Percentiles rank a stretch among this genome's conserved stretches.
phyloP scores from a whole-genome alignment of 768 basidiomycete species.

The Grammothele lineata region DNA sequence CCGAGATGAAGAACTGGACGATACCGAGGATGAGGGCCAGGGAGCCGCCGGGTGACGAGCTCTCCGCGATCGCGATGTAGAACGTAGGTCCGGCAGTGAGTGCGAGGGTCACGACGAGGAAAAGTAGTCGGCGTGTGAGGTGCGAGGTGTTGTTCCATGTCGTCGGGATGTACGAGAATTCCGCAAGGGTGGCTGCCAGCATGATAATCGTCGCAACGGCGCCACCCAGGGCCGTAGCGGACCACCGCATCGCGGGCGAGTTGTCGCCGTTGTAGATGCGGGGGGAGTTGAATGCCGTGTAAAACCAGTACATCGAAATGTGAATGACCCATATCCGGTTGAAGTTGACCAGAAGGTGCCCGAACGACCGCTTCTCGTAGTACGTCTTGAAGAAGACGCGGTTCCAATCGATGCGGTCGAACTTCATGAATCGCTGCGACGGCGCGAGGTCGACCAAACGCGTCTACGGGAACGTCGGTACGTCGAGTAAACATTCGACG shows the following conservation, averaged over 20 bases:
- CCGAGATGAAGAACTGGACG: slow-evolving; percentile 94
- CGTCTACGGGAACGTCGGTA: slow-evolving; percentile 42
- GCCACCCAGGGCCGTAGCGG: slow-evolving; percentile 90
- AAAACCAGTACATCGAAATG: slow-evolving; percentile 92
- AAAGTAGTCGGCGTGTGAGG: slow-evolving; percentile 84
- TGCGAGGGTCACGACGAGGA: slow-evolving; percentile 85
- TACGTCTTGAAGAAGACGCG: slow-evolving; percentile 98
- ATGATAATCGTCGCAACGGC: slow-evolving; percentile 95
- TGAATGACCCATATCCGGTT: slow-evolving; percentile 99
- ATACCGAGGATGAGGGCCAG: slow-evolving; percentile 91
- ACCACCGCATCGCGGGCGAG: slow-evolving; percentile 83
- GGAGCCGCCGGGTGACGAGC: slow-evolving; percentile 51
- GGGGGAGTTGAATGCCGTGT: slow-evolving; percentile 92
- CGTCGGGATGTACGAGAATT: slow-evolving; percentile 96
- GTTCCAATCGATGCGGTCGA: slow-evolving; percentile 96
- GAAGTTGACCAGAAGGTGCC: slow-evolving; percentile 98
- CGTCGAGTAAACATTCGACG: no score
- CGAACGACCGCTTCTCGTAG: slow-evolving; percentile 94
- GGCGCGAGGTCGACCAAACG: slow-evolving; percentile 89
- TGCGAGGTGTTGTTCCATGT: slow-evolving; percentile 99
- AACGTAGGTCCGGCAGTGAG: slow-evolving; percentile 92
- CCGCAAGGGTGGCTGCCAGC: slow-evolving; percentile 89
- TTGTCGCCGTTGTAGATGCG: slow-evolving; percentile 68
- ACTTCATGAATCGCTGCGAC: slow-evolving; percentile 92
- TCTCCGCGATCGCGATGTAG: slow-evolving; percentile 87